These are phyloP conservation scores for Platanthera guangdongensis DNA, from an alignment of 106 monocot genomes.

Conservation along the genomic window DNA sequence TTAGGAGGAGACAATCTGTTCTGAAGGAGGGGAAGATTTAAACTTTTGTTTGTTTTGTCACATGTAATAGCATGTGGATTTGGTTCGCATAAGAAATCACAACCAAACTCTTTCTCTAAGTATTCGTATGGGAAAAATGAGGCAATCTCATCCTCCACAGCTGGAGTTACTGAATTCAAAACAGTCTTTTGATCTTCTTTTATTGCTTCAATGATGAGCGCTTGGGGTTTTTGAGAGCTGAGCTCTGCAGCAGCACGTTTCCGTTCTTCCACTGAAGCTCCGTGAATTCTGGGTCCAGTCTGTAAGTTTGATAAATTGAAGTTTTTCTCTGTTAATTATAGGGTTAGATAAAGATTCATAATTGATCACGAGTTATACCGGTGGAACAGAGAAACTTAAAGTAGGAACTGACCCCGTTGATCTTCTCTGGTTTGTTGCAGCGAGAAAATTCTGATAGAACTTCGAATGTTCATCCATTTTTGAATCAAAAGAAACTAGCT, in stretches of 20 bases:
- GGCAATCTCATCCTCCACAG: constrained; percentile 33
- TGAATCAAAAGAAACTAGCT: neutral
- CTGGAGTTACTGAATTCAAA: neutral
- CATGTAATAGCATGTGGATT: constrained; percentile 6
- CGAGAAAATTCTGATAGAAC: neutral
- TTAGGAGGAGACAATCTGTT: constrained; percentile 35
- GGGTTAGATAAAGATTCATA: neutral
- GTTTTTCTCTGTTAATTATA: no score
- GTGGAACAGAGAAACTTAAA: no score
- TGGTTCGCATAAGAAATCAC: constrained; percentile 57
- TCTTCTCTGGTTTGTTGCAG: constrained; percentile 1
- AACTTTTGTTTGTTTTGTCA: constrained; percentile 5
- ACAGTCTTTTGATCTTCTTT: constrained; percentile 2
- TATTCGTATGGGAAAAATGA: constrained; percentile 62
- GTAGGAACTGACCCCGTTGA: neutral
- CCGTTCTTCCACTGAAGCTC: constrained; percentile 71
- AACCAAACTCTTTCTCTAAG: constrained; percentile 50
- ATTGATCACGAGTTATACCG: no score
- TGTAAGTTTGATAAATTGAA: constrained; percentile 4
- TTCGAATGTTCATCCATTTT: neutral
- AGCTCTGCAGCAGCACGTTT: constrained; percentile 59
- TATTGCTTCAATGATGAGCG: neutral
- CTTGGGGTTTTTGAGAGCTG: constrained; percentile 23
- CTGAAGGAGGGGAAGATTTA: neutral
- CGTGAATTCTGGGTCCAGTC: constrained; percentile 36